These are phyloP conservation scores for Cryphonectria japonica DNA, from an alignment of 2,329 filamentous ascomycete genomes.

Conservation along the genomic window DNA sequence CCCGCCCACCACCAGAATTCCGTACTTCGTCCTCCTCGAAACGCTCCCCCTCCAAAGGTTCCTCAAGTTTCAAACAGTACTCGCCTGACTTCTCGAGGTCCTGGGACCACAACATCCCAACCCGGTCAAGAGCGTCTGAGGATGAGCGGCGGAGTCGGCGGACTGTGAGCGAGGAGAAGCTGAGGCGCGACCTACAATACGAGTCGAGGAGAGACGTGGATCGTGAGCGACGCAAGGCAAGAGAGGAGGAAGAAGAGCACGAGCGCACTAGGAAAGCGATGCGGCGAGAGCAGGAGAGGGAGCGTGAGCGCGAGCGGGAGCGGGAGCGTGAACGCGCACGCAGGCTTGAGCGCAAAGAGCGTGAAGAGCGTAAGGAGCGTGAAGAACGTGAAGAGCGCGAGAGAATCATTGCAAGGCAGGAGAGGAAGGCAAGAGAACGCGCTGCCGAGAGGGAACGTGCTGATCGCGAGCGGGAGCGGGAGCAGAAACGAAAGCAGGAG, in stretches of 20 bases:
- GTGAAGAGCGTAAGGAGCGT: slow-evolving; percentile 13
- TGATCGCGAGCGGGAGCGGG: slow-evolving; percentile 24
- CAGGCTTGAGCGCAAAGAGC: slow-evolving; percentile 7
- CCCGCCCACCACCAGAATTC: slow-evolving; percentile 50
- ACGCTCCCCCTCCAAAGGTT: slow-evolving; percentile 33
- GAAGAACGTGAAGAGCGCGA: slow-evolving; percentile 13
- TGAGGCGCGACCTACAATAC: slow-evolving; percentile 32
- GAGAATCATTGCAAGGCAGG: slow-evolving; percentile 8
- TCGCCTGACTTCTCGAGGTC: slow-evolving; percentile 42
- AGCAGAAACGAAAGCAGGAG: slow-evolving; percentile 35
- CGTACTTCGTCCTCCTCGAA: slow-evolving; percentile 35
- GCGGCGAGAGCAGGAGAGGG: slow-evolving; percentile 44
- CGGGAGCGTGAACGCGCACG: slow-evolving; percentile 37
- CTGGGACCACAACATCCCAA: slow-evolving; percentile 52
- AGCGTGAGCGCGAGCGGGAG: slow-evolving; percentile 43
- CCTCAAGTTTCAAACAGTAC: slow-evolving; percentile 39
- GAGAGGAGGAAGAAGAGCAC: slow-evolving; percentile 37
- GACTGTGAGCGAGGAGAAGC: slow-evolving; percentile 48
- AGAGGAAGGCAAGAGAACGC: slow-evolving; percentile 30
- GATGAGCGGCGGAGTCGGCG: slow-evolving; percentile 48
- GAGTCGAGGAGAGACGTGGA: slow-evolving; percentile 30
- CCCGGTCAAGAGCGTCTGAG: slow-evolving; percentile 44
- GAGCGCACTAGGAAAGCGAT: slow-evolving; percentile 28
- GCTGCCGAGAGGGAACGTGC: not conserved
- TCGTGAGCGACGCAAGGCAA: slow-evolving; percentile 31